phyloP scores from a whole-genome alignment of 2,329 filamentous ascomycete genomes.

The Fusarium neocosmosporiellum region DNA sequence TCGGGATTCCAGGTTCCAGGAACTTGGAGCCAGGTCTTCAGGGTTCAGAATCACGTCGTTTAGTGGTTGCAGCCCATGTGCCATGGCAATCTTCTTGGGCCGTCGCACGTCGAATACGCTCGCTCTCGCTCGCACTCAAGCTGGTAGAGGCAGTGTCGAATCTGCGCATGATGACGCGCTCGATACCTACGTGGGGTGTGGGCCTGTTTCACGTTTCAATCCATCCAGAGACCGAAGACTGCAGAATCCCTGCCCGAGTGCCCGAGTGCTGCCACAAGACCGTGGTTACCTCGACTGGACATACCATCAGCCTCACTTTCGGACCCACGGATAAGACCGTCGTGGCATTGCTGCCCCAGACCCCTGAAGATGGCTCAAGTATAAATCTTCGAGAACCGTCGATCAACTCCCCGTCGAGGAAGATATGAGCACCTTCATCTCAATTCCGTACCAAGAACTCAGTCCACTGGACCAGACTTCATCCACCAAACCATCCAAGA shows the following conservation, averaged over 20 bases:
- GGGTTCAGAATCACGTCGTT: constrained; percentile 2
- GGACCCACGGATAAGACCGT: constrained; percentile 26
- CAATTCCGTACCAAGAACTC: neutral
- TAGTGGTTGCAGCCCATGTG: constrained; percentile 24
- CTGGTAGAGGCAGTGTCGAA: constrained; percentile 14
- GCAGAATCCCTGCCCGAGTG: constrained; percentile 23
- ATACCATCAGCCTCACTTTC: constrained; percentile 41
- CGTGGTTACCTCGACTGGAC: constrained; percentile 10
- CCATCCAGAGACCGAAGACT: constrained; percentile 33
- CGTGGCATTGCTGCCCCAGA: constrained; percentile 29
- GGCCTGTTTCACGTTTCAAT: constrained; percentile 41
- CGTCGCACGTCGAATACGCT: neutral
- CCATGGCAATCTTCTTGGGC: constrained; percentile 21
- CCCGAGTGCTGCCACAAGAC: constrained; percentile 24
- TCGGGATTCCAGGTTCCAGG: constrained; percentile 20
- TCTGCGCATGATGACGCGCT: constrained; percentile 26
- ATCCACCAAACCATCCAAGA: neutral
- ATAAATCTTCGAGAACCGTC: constrained; percentile 37
- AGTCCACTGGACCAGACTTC: neutral
- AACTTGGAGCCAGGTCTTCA: constrained; percentile 17
- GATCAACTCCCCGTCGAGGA: constrained; percentile 18
- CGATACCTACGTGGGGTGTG: constrained; percentile 30
- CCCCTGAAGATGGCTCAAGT: constrained; percentile 28
- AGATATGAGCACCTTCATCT: constrained; percentile 16
- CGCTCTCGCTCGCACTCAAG: constrained; percentile 6